Percentiles rank a stretch among this genome's conserved stretches.
These are phyloP conservation scores for Phialocephala subalpina DNA, from an alignment of 2,329 filamentous ascomycete species.

Conservation along the genomic window DNA sequence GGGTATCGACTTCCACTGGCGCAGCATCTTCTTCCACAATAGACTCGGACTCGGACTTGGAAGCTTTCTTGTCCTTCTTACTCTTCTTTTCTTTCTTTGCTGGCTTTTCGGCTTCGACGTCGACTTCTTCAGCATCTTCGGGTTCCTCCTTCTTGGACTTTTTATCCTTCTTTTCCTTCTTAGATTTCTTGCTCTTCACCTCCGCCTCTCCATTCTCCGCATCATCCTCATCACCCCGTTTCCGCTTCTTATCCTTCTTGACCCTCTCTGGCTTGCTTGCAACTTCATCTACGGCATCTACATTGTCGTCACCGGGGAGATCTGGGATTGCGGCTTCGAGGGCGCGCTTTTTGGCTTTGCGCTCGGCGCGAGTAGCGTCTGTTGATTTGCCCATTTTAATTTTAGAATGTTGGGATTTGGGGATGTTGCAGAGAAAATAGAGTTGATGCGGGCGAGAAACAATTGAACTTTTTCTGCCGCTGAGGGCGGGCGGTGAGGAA, in stretches of 20 bases:
- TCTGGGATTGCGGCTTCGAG: conserved; percentile 45
- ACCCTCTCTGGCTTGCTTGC: conserved; percentile 20
- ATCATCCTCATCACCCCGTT: conserved; percentile 27
- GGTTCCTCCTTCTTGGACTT: conserved; percentile 23
- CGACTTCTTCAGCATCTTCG: not conserved
- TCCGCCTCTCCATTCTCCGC: conserved; percentile 32
- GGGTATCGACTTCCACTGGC: conserved; percentile 15
- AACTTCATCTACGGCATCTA: conserved; percentile 38
- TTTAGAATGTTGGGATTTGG: not conserved
- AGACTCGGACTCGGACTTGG: not conserved
- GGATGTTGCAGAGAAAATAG: not conserved
- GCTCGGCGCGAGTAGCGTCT: conserved; percentile 42
- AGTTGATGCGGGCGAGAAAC: not conserved
- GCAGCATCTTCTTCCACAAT: not conserved
- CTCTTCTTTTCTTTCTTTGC: conserved; percentile 29
- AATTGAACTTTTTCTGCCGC: not conserved
- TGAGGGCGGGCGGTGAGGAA: no score
- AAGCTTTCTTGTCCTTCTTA: conserved; percentile 19
- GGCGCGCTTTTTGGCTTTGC: conserved; percentile 46
- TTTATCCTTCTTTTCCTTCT: conserved; percentile 40
- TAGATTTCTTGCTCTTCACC: conserved; percentile 31
- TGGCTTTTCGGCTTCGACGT: not conserved
- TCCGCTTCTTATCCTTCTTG: conserved; percentile 35
- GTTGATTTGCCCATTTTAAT: conserved; percentile 38
- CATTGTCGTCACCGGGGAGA: conserved; percentile 41